A percentile compares a stretch with the other conserved stretches of the same genome.
Evolutionary conservation across 2,329 filamentous ascomycete genomes (phyloP).

Genomic region (Epichloe festucae): DNA sequence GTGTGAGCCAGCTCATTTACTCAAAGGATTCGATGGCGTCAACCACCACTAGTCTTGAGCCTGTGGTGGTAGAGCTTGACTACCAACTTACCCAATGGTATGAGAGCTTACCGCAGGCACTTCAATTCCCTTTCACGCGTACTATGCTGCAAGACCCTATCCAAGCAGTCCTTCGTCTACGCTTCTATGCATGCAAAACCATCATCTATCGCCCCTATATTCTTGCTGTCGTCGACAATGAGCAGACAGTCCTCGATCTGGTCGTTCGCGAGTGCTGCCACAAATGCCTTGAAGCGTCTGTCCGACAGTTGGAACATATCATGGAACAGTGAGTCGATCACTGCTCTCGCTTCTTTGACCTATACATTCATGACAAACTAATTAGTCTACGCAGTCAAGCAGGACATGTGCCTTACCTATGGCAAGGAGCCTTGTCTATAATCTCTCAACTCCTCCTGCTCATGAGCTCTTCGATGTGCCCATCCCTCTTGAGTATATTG

Average conservation of each 20-base stretch:
- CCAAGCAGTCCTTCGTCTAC: conserved; percentile 64
- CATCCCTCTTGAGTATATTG: conserved; percentile 55
- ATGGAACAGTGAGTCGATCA: conserved; percentile 54
- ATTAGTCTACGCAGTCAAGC: conserved; percentile 42
- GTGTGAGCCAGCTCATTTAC: conserved; percentile 69
- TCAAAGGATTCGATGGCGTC: conserved; percentile 60
- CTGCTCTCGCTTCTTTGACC: background rate
- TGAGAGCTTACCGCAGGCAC: conserved; percentile 57
- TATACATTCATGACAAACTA: conserved; percentile 3
- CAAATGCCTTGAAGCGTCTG: conserved; percentile 68
- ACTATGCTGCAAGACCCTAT: conserved; percentile 57
- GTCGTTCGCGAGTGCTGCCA: conserved; percentile 65
- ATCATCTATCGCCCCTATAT: conserved; percentile 82
- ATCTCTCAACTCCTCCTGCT: conserved; percentile 70
- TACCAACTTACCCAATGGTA: conserved; percentile 80
- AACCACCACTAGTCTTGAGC: conserved; percentile 55
- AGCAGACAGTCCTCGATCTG: conserved; percentile 57
- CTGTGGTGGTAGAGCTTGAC: conserved; percentile 67
- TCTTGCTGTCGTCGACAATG: conserved; percentile 65
- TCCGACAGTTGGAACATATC: conserved; percentile 69
- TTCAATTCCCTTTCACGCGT: conserved; percentile 65
- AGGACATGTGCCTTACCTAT: conserved; percentile 74
- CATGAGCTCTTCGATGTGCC: conserved; percentile 76
- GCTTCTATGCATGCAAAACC: conserved; percentile 75
- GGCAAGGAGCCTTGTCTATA: conserved; percentile 73